A percentile compares a stretch with the other conserved stretches of the same genome.
Evolutionary conservation across 768 basidiomycete genomes (phyloP).

Genomic region (Amanita subjunquillea): DNA sequence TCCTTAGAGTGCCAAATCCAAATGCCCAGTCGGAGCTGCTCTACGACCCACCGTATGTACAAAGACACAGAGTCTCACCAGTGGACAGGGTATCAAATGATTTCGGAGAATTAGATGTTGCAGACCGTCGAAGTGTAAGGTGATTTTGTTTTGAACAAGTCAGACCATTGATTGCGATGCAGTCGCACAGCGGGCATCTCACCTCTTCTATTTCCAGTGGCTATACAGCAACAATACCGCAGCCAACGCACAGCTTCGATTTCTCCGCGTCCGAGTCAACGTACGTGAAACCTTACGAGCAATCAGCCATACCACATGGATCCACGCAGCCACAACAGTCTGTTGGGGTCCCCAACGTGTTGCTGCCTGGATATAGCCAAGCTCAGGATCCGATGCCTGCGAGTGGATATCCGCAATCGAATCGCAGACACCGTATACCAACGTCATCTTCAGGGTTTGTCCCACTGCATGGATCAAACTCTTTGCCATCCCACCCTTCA

Average conservation of each 20-base stretch:
- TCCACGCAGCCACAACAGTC: constrained; percentile 9
- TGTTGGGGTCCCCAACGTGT: not conserved
- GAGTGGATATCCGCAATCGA: constrained; percentile 23
- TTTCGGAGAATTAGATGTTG: constrained; percentile 56
- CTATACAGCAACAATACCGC: constrained; percentile 21
- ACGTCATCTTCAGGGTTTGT: constrained; percentile 60
- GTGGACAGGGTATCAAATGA: constrained; percentile 52
- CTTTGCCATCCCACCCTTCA: constrained; percentile 24
- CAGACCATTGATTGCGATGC: not conserved
- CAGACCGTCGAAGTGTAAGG: constrained; percentile 29
- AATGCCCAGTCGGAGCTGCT: constrained; percentile 46
- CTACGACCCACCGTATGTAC: constrained; percentile 70
- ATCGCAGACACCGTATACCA: constrained; percentile 52
- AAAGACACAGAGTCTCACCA: constrained; percentile 27
- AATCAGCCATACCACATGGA: constrained; percentile 23
- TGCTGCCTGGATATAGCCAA: constrained; percentile 18
- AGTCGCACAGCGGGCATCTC: constrained; percentile 14
- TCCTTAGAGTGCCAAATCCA: constrained; percentile 52
- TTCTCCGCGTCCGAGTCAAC: constrained; percentile 22
- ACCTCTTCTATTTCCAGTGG: constrained; percentile 24
- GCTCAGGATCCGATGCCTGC: constrained; percentile 24
- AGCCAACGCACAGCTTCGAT: constrained; percentile 29
- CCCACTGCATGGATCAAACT: constrained; percentile 35
- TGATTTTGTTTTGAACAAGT: not conserved
- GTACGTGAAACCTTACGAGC: constrained; percentile 29